These are phyloP conservation scores for Epichloe sp. DNA, from an alignment of 2,329 filamentous ascomycete species.

Conservation along the genomic window DNA sequence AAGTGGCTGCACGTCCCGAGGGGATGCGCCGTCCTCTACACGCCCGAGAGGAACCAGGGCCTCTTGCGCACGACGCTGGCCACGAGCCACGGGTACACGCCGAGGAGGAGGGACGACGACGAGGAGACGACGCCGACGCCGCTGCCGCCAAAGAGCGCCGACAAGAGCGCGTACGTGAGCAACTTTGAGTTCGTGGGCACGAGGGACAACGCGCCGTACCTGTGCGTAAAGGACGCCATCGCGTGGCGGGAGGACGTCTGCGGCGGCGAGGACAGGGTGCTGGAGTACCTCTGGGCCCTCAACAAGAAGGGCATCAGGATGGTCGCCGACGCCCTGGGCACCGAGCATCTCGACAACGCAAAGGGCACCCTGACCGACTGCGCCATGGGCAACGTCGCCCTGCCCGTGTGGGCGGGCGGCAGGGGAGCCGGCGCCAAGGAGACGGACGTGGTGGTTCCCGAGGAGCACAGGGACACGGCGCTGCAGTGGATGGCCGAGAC, in stretches of 20 bases:
- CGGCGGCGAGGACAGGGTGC: constrained; percentile 61
- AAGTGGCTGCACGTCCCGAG: constrained; percentile 83
- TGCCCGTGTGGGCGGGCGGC: constrained; percentile 44
- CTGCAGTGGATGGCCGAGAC: constrained; percentile 44
- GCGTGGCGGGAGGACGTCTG: constrained; percentile 55
- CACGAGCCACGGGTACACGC: constrained; percentile 65
- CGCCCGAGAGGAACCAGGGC: constrained; percentile 61
- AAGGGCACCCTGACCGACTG: constrained; percentile 50
- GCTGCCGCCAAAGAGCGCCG: constrained; percentile 22
- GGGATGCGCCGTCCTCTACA: constrained; percentile 69
- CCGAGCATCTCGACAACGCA: constrained; percentile 57
- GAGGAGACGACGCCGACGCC: constrained; percentile 16
- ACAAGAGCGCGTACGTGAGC: constrained; percentile 47
- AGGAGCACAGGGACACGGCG: constrained; percentile 19
- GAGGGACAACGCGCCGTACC: constrained; percentile 55
- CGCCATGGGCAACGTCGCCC: constrained; percentile 56
- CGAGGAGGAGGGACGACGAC: constrained; percentile 17
- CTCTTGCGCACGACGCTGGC: constrained; percentile 63
- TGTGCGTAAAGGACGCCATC: constrained; percentile 60
- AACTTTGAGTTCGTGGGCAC: constrained; percentile 72
- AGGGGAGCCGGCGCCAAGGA: constrained; percentile 14
- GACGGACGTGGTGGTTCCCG: constrained; percentile 16
- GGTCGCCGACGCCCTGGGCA: constrained; percentile 52
- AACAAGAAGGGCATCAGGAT: constrained; percentile 49
- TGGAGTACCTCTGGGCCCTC: constrained; percentile 47